phyloP scores from a whole-genome alignment of 805 yeast species.

The Lipomyces chichibuensis region DNA sequence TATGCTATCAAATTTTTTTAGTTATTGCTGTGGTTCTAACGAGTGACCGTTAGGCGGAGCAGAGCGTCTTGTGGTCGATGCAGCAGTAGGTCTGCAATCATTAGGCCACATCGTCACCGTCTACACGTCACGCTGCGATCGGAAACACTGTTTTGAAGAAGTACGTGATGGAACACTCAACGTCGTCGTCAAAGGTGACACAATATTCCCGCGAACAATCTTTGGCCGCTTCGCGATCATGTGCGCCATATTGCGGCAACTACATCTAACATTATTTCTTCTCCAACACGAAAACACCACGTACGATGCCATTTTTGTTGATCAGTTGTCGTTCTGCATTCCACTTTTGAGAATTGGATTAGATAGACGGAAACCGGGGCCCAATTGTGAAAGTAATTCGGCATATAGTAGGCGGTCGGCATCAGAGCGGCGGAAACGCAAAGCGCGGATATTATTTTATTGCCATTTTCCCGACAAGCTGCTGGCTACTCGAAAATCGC shows the following conservation, averaged over 20 bases:
- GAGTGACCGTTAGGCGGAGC: slow-evolving; percentile 64
- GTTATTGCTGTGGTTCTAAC: background rate
- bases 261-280: slow-evolving; percentile 57
- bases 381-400: background rate
- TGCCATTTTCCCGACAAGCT: slow-evolving; percentile 96
- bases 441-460: slow-evolving; percentile 70
- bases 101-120: slow-evolving; percentile 65
- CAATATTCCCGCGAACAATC: slow-evolving; percentile 70
- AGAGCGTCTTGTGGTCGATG: slow-evolving; percentile 93
- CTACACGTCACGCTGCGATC: slow-evolving; percentile 90
- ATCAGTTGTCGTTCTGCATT: slow-evolving; percentile 82
- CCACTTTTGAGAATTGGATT: slow-evolving; percentile 59
- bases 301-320: slow-evolving; percentile 79
- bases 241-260: slow-evolving; percentile 82
- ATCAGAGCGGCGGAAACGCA: slow-evolving; percentile 1
- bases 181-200: slow-evolving; percentile 78
- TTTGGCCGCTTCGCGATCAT: slow-evolving; percentile 70
- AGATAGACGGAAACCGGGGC: slow-evolving; percentile 1
- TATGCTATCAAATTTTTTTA: slow-evolving; percentile 19
- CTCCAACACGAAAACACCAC: slow-evolving; percentile 51
- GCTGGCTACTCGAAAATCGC: slow-evolving; percentile 58
- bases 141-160: slow-evolving; percentile 87
- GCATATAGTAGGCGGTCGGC: background rate
- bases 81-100: slow-evolving; percentile 82
- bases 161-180: slow-evolving; percentile 57